Evolutionary conservation across 1,139 yeast genomes (phyloP), one percentile per base, ranked within the genome.

Genomic region (Blastobotrys illinoisensis): DNA sequence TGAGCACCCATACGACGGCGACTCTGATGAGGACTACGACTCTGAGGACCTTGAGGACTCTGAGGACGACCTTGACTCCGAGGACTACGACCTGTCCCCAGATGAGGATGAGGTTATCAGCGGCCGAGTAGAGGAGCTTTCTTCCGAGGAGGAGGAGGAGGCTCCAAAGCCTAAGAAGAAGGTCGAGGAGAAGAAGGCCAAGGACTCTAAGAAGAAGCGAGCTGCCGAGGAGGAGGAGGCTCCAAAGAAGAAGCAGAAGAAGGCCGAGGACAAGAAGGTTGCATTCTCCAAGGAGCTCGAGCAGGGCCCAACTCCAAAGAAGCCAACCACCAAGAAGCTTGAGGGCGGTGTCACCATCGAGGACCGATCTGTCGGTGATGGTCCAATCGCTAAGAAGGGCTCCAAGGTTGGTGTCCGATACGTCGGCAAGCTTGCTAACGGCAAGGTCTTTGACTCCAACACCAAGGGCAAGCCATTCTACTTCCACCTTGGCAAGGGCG

Each of bases 401-500:
- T 82, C 88, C 76, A 89, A 82, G 73, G 96, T 93, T 63, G 95
- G 96, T 70, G 91, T 93, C 74, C 86, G 99, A 79, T 95, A 93
- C 82, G 88, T 93, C 67, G 99, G 99, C 70, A 93, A 93, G 78
- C 85, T 93, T 72, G 86, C 87, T 78, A 90, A 90, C 77, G 99
- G 98, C 64, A 88, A 88, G 73, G 93, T 88, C 49, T 93, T 93
- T 67, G 99, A 93, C 80, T 90, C 93, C 75, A 93, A 93, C 83
- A 90, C 97, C 65, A 81, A 86, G 62, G 99, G 99, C 66, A 91
- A 89, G 79, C 99, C 99, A 68, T 93, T 95, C 73, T 75, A 77
- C 61, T 95, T 93, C 76, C 83, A 82, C 62, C 82, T 93, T 65
- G 99, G 99, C 67, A 88, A 87, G 73, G 99, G 99, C 70, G 98